Percentiles rank a stretch among this genome's conserved stretches.
phyloP scores from a whole-genome alignment of 73 alveolate species.

The Breviolum minutum region DNA sequence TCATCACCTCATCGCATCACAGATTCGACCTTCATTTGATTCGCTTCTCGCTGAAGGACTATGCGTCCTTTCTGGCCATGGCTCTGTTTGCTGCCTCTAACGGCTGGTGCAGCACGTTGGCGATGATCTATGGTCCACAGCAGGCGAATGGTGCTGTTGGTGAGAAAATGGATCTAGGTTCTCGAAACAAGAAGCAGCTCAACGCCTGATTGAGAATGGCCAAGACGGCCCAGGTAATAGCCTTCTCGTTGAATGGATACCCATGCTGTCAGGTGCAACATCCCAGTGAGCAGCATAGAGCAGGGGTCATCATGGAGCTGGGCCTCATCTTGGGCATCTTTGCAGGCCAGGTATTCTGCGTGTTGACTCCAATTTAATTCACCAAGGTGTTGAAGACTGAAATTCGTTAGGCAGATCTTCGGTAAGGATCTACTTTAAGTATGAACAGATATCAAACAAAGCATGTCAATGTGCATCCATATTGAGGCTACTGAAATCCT shows the following conservation, averaged over 20 bases:
- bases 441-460: too few relatives aligned
- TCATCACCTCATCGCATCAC: too few relatives aligned
- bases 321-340: conserved; percentile 85
- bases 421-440: too few relatives aligned
- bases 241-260: background rate
- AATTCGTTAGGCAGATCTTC: too few relatives aligned
- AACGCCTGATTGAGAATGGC: too few relatives aligned
- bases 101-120: conserved; percentile 92
- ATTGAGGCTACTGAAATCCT: too few relatives aligned
- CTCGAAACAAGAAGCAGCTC: background rate
- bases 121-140: conserved; percentile 82
- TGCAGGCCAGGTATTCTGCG: conserved; percentile 9
- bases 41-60: conserved; percentile 5
- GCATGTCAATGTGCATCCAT: too few relatives aligned
- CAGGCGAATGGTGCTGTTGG: conserved; percentile 13
- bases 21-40: background rate
- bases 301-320: conserved; percentile 90
- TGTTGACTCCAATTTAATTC: too few relatives aligned
- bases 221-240: too few relatives aligned
- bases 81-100: conserved; percentile 82
- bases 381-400: too few relatives aligned
- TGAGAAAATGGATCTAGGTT: background rate
- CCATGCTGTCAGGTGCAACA: conserved; percentile 22
- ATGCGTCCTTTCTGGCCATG: conserved; percentile 43
- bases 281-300: conserved; percentile 78